Conservation (phyloP, 2,329 filamentous ascomycete species). For the Fusarium brachygibbosum region DNA sequence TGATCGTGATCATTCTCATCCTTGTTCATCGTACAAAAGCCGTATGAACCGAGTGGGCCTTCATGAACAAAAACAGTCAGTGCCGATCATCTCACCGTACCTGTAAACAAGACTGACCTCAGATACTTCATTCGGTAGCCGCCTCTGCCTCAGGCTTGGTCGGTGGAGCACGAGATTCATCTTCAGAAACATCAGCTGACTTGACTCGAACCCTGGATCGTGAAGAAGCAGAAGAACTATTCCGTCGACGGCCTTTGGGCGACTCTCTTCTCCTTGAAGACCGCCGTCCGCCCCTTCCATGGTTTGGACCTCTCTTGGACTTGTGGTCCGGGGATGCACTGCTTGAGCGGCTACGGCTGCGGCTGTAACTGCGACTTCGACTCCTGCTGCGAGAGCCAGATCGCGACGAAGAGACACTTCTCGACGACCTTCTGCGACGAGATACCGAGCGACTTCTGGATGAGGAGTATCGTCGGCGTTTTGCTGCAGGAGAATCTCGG, state of each 20-base stretch:
- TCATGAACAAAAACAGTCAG: constrained; percentile 22
- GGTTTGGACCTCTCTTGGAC: constrained; percentile 23
- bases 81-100: not conserved
- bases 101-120: constrained; percentile 45
- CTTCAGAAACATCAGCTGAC: constrained; percentile 68
- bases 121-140: constrained; percentile 27
- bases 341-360: constrained; percentile 37
- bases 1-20: constrained; percentile 32
- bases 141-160: constrained; percentile 37
- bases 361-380: constrained; percentile 34
- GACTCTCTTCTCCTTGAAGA: constrained; percentile 34
- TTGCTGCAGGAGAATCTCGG: constrained; percentile 60
- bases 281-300: constrained; percentile 23
- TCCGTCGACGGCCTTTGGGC: constrained; percentile 58
- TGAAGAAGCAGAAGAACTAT: constrained; percentile 66
- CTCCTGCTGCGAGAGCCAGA: constrained; percentile 55
- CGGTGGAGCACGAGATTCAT: constrained; percentile 45
- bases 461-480: constrained; percentile 65
- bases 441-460: constrained; percentile 63
- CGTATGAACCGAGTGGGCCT: constrained; percentile 13
- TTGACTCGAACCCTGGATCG: constrained; percentile 63
- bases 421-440: constrained; percentile 55
- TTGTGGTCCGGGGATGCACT: constrained; percentile 43
- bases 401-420: constrained; percentile 57
- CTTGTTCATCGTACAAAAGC: constrained; percentile 10